These are phyloP conservation scores for Lantana camara DNA, from an alignment of 257 asterid species.

Conservation along the genomic window DNA sequence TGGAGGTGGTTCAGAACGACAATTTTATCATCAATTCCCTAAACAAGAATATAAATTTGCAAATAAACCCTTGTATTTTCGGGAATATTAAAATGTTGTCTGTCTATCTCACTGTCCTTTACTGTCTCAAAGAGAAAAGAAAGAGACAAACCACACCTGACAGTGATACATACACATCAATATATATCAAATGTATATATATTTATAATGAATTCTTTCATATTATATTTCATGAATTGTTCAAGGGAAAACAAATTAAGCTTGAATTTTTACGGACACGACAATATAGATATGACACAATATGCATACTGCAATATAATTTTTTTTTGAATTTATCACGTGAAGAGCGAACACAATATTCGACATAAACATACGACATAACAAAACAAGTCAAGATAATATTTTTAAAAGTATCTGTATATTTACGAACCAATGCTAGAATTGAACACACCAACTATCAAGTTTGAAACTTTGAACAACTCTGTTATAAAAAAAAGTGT, in stretches of 20 bases:
- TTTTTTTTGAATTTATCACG: too few species aligned
- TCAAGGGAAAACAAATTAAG: not conserved
- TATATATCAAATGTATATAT: not conserved
- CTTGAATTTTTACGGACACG: not conserved
- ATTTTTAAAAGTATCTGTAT: too few species aligned
- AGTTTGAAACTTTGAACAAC: conserved; percentile 1
- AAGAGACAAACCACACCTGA: not conserved
- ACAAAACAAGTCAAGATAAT: too few species aligned
- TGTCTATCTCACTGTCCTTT: not conserved
- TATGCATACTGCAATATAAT: too few species aligned
- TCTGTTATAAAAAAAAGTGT: not conserved
- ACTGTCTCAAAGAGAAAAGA: not conserved
- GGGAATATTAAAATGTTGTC: not conserved
- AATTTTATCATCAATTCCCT: not conserved
- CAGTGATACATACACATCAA: not conserved
- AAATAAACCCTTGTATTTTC: not conserved
- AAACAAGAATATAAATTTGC: not conserved
- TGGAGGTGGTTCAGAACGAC: not conserved
- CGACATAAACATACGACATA: too few species aligned
- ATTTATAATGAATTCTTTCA: not conserved
- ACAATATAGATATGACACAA: too few species aligned
- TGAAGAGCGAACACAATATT: too few species aligned
- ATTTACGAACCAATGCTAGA: conserved; percentile 4
- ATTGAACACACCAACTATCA: not conserved
- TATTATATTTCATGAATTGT: not conserved